These are phyloP conservation scores for Plasmodium reichenowi DNA, from an alignment of 169 alveolate genomes.

Conservation along the genomic window DNA sequence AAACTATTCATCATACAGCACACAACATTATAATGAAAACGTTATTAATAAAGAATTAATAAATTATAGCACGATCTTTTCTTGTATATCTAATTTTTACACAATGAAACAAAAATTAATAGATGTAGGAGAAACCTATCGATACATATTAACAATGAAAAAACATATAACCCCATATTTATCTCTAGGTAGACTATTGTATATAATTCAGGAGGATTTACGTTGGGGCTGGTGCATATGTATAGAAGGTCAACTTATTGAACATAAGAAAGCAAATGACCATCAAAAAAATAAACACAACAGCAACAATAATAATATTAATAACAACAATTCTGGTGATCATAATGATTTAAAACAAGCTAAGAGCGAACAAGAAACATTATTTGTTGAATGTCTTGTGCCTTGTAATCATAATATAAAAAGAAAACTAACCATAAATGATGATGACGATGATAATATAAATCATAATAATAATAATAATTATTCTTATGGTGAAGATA, in stretches of 20 bases:
- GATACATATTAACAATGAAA: conserved; percentile 77
- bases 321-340: background rate
- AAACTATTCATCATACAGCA: background rate
- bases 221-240: conserved; percentile 89
- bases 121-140: conserved; percentile 58
- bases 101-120: conserved; percentile 18
- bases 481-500: too few species aligned
- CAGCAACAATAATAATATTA: background rate
- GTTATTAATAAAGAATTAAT: conserved; percentile 74
- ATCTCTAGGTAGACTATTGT: conserved; percentile 91
- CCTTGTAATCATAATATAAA: conserved; percentile 78
- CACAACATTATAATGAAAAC: conserved; percentile 24
- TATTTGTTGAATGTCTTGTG: conserved; percentile 60
- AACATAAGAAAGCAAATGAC: background rate
- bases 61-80: conserved; percentile 40
- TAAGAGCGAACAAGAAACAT: background rate
- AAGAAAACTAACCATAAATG: conserved; percentile 47
- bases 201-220: conserved; percentile 80
- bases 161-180: conserved; percentile 88
- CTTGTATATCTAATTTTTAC: conserved; percentile 67
- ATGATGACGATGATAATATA: conserved; percentile 52
- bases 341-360: background rate
- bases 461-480: background rate
- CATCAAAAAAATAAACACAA: background rate
- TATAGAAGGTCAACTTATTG: conserved; percentile 79